Base-by-base conservation (phyloP, 257 asterid species). In the Datura wrightii region DNA sequence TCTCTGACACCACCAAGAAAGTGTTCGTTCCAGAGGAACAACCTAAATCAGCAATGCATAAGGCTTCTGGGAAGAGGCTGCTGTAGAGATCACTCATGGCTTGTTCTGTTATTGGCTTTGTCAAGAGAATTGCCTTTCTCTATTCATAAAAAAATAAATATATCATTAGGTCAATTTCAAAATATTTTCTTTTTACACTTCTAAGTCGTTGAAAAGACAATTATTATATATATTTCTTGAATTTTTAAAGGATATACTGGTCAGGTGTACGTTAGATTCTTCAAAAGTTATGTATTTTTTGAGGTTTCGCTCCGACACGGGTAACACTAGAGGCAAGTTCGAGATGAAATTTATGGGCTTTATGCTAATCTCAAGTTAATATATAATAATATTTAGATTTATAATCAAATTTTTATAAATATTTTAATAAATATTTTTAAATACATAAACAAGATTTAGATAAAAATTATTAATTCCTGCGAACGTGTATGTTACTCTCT, bases 121-220 rank as follows among this genome's bases (percentile, higher is more conserved):
- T 89, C 92, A 86, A 87, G 39, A 82, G 86, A 48, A 91, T 90
- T 80, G 85, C 92, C 81, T 90, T 85, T 85, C 89, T 36, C 92
- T 91, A 87, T 81, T 58, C 58, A 46, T 41, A 3, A 31, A 7
- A 10, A 19, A 11, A 3, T 10, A 53, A 53, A 11, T 0, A 11
- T 6, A 79, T 5, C n/a, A n/a, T 2, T 3, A 44, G 34, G 16
- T 56, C 7, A 59, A 79, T 14, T 19, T 4, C 0, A 1, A 60
- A 60, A 3, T 53, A 11, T 53, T 11, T 44, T 44, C 31, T 24
- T 24, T 24, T 44, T 44, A 7, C 10, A 44, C 50, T 44, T 9
- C 55, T 10, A 10, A 4, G 6, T 53, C 18, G 10, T 0, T 2
- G 1, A 53, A 10, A 53, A 53, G 56, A 31, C 5, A 10, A 10